Base-by-base conservation (phyloP, 306 rosid species). In the Cotoneaster glaucophyllus region DNA sequence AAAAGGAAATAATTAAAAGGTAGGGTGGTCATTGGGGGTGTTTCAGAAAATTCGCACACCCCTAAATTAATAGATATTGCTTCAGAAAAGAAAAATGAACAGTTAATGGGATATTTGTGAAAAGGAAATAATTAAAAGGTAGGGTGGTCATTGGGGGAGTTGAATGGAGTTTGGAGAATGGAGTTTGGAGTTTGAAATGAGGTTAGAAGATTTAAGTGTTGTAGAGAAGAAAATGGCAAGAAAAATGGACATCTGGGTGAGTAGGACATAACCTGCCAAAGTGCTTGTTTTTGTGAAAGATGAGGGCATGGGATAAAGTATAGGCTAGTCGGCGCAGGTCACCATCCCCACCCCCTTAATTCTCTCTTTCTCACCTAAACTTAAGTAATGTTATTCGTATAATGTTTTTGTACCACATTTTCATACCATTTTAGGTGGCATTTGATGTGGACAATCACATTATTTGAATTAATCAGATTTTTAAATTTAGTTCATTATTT, bases 301-400 rank as follows among this genome's bases (percentile, higher is more conserved):
- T 44, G 59, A 77, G 74, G 85, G 93, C 71, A 87, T 87, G 97
- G 93, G 90, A 78, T 83, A 91, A 89, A 89, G 95, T 72, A 64
- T 48, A 62, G 74, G 62, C 69, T 71, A 81, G 86, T 91, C 88
- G 88, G 84, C 88, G 87, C 75, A 74, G 67, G 83, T 89, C 97
- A 80, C 82, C 52, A 45, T 87, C 88, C 83, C 77, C 80, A 66
- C 56, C 80, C 82, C 88, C 70, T 87, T 85, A 67, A 52, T 25
- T 68, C 63, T 59, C 39, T 37, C 78, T 80, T 65, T 54, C 61
- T 70, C 78, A 28, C 63, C 62, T 69, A 63, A 3, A 39, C 28
- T 5, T 18, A 50, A 28, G 29, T 28, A 28, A 28, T 28, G 3
- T 28, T 28, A 28, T 28, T 28, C 2, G 2, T 28, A 2, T 2